Base-by-base conservation (phyloP, 2,329 filamentous ascomycete genomes). In the Leptographium radiaticola region DNA sequence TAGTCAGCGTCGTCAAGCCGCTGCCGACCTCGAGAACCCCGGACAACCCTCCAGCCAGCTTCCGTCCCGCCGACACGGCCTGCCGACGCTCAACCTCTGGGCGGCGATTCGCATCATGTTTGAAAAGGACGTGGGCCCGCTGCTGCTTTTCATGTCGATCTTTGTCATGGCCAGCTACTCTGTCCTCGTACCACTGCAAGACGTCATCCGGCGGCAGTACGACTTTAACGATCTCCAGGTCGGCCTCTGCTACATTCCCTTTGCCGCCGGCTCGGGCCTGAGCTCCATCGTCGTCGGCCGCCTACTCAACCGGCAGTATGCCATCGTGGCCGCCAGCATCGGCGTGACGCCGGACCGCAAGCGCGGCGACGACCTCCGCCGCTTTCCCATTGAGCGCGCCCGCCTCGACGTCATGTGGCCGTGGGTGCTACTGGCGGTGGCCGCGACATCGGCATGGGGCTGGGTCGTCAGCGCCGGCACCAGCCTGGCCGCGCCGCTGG, bases 291-390 rank as follows among this genome's bases (percentile, higher is more conserved):
- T 65, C 1, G 64, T 67, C 0, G 78, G 82, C 13, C 70, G 70
- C 44, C 59, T 83, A 5, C 68, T 84, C 8, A 80, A 86, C 64
- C 76, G 73, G 69, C 81, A 83, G 62, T 86, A 80, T 61, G 68
- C 71, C 0, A 73, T 79, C 11, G 69, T 77, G 43, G 78, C 79
- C 2, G 63, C 63, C 8, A 67, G 67, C 7, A 64, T 77, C 1
- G 74, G 75, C 18, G 67, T 82, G 33, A 60, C 68, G 0, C 67
- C 80, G 43, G 71, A 70, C 45, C 70, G 69, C 56, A 75, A 71
- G 55, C 71, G 73, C 45, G 65, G 65, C 53, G 62, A 66, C 42
- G 64, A 70, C 51, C 56, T 69, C 57, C 54, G 61, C 13, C 58
- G 56, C 11, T 69, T 70, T 49, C 67, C 68, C 40, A 67, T 70